Percentiles rank a stretch among this genome's conserved stretches.
Evolutionary conservation across 495 filamentous ascomycete species (phyloP).

Genomic region (Penicillium subrubescens): DNA sequence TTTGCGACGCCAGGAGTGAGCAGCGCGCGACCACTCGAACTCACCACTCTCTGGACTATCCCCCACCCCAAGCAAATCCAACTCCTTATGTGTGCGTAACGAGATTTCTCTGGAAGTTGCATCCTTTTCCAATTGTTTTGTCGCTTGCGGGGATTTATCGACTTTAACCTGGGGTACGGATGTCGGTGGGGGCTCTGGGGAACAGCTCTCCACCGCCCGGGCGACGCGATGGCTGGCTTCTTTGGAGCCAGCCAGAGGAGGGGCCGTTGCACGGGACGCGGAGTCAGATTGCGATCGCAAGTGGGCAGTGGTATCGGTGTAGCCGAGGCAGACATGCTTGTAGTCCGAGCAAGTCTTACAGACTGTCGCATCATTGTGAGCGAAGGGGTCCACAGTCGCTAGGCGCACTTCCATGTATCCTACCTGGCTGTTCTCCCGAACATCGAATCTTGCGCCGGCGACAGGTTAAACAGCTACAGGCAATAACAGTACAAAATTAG

Average conservation of each 20-base stretch:
- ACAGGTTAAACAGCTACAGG: conserved; percentile 71
- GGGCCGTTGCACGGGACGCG: conserved; percentile 27
- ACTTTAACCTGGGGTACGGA: conserved; percentile 6
- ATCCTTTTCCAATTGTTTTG: conserved; percentile 27
- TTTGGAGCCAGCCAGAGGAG: conserved; percentile 22
- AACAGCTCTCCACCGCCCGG: conserved; percentile 32
- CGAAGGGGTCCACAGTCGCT: background rate
- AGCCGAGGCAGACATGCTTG: conserved; percentile 71
- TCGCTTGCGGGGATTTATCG: conserved; percentile 24
- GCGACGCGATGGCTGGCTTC: conserved; percentile 23
- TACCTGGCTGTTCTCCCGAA: conserved; percentile 71
- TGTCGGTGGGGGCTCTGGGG: conserved; percentile 29
- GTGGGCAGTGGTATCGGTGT: conserved; percentile 70
- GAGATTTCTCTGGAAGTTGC: conserved; percentile 24
- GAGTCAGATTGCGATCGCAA: conserved; percentile 42
- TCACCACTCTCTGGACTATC: conserved; percentile 47
- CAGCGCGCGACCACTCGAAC: conserved; percentile 10
- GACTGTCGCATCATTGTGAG: conserved; percentile 29
- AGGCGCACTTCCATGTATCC: conserved; percentile 8
- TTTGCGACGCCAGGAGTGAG: background rate
- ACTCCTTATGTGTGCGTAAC: conserved; percentile 32
- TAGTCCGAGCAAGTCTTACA: conserved; percentile 77
- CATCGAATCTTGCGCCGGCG: conserved; percentile 83
- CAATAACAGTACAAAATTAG: conserved; percentile 14
- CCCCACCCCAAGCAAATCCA: conserved; percentile 29